Percentiles rank a stretch among this genome's conserved stretches.
phyloP scores from a whole-genome alignment of 2,329 filamentous ascomycete species.

The Pyricularia pennisetigena region DNA sequence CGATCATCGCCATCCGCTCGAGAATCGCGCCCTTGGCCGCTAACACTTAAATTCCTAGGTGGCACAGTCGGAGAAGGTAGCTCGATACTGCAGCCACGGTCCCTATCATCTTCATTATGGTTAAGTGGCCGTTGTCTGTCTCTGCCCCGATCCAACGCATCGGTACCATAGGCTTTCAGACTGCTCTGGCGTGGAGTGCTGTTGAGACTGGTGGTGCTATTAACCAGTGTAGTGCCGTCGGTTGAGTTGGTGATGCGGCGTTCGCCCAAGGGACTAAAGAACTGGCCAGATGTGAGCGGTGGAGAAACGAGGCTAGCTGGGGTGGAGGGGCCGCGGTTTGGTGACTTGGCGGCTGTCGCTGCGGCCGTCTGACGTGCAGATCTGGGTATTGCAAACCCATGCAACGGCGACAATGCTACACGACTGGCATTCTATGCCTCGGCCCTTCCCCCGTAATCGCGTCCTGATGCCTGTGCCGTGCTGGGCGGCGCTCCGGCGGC shows the following conservation, averaged over 20 bases:
- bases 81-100: neutral
- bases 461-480: conserved; percentile 41
- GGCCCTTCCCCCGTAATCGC: conserved; percentile 33
- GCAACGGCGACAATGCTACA: neutral
- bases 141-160: neutral
- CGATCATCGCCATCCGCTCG: neutral
- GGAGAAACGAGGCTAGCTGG: neutral
- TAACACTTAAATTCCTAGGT: neutral
- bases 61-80: neutral
- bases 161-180: neutral
- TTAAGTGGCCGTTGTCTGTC: neutral
- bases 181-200: neutral
- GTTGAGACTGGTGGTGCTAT: conserved; percentile 2
- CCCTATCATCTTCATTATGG: neutral
- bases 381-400: neutral
- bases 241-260: neutral
- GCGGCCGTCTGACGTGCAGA: neutral
- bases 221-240: conserved; percentile 2
- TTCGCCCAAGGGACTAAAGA: neutral
- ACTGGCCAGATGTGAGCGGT: neutral
- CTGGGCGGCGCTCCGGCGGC: conserved; percentile 22
- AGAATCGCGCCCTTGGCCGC: neutral
- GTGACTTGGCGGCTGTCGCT: neutral
- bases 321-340: neutral
- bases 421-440: conserved; percentile 4